These are phyloP conservation scores for Lactifluus rugatus DNA, from an alignment of 768 basidiomycete genomes.

Conservation along the genomic window DNA sequence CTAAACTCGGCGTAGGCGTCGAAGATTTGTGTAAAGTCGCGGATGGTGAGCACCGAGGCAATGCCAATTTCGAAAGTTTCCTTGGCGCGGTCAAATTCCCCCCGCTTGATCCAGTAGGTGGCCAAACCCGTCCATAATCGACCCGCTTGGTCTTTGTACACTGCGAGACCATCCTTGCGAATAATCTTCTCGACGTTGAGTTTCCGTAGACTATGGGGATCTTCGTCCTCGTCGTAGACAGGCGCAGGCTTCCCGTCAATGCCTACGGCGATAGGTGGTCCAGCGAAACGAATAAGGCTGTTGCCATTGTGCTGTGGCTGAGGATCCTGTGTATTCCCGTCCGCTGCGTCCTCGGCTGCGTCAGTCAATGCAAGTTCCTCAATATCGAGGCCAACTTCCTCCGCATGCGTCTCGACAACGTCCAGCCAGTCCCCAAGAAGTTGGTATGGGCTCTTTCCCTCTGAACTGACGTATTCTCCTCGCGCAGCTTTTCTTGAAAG, in stretches of 20 bases:
- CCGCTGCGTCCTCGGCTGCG: conserved; percentile 45
- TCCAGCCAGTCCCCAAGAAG: conserved; percentile 88
- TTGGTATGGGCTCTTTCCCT: conserved; percentile 94
- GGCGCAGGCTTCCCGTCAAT: conserved; percentile 40
- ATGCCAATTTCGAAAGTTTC: conserved; percentile 84
- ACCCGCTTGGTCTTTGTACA: conserved; percentile 96
- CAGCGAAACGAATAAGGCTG: conserved; percentile 59
- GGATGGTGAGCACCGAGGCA: conserved; percentile 75
- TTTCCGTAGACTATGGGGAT: conserved; percentile 56
- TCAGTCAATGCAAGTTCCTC: conserved; percentile 34
- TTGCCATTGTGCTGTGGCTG: neutral
- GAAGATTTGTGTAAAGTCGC: conserved; percentile 97
- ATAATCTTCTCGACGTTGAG: conserved; percentile 86
- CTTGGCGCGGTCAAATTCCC: conserved; percentile 87
- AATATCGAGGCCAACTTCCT: conserved; percentile 84
- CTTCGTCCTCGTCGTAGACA: conserved; percentile 73
- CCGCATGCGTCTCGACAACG: conserved; percentile 80
- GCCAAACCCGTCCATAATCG: conserved; percentile 93
- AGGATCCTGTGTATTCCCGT: conserved; percentile 39
- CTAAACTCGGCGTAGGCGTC: conserved; percentile 94
- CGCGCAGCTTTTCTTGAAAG: conserved; percentile 75
- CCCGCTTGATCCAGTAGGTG: conserved; percentile 97
- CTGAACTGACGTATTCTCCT: conserved; percentile 77
- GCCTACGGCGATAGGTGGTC: conserved; percentile 46
- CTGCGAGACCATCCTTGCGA: conserved; percentile 69